phyloP scores from a whole-genome alignment of 2,329 filamentous ascomycete genomes.

The Rhynchosporium graminicola region DNA sequence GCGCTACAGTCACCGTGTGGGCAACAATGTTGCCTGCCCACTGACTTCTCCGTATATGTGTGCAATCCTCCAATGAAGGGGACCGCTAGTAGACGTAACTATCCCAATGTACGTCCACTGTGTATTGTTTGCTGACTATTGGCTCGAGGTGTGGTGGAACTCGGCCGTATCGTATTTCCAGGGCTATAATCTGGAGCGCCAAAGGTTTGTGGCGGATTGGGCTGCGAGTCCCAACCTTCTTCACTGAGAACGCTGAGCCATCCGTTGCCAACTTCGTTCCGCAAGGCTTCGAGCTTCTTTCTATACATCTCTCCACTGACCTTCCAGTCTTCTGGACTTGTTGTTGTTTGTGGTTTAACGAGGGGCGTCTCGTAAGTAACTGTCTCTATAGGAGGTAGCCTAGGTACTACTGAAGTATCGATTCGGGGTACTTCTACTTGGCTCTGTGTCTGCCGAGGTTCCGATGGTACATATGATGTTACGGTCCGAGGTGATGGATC shows the following conservation, averaged over 20 bases:
- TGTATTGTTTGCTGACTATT: conserved; percentile 41
- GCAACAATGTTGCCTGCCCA: conserved; percentile 6
- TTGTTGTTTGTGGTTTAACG: conserved; percentile 28
- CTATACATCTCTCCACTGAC: conserved; percentile 76
- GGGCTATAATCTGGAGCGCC: conserved; percentile 36
- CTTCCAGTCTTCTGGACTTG: conserved; percentile 58
- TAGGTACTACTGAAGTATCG: conserved; percentile 36
- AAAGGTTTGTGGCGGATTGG: conserved; percentile 34
- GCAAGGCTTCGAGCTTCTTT: conserved; percentile 82
- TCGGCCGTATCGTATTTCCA: conserved; percentile 35
- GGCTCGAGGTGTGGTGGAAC: conserved; percentile 36
- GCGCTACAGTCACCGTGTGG: neutral
- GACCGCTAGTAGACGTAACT: conserved; percentile 25
- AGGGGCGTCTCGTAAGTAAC: conserved; percentile 32
- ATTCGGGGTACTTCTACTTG: conserved; percentile 36
- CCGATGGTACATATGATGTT: conserved; percentile 37
- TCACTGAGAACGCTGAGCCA: conserved; percentile 88
- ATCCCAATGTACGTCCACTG: conserved; percentile 40
- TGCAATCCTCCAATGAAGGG: conserved; percentile 23
- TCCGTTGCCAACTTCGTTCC: conserved; percentile 80
- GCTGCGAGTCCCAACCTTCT: conserved; percentile 59
- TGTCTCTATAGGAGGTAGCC: conserved; percentile 36
- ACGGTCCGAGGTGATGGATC: conserved; percentile 37
- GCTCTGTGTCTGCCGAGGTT: conserved; percentile 34
- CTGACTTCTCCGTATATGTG: neutral